Base-by-base conservation (phyloP, 2,329 filamentous ascomycete species). In the Penicillium occitanis region DNA sequence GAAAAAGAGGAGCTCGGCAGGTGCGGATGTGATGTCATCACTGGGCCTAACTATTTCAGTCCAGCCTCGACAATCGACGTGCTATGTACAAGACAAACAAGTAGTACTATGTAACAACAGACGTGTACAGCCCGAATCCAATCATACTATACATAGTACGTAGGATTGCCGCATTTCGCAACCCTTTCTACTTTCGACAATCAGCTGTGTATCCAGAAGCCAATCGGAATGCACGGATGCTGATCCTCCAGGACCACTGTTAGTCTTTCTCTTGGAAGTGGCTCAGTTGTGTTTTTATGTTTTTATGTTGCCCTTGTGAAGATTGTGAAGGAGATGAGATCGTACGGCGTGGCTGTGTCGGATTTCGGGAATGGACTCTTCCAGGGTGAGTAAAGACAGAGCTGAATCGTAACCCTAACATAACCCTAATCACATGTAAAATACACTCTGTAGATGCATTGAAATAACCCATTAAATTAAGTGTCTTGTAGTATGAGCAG, bases 201-300 rank as follows among this genome's bases (percentile, higher is more conserved):
- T 51, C 48, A 51, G 48, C 48, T 51, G 19, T n/a, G 28, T 50
- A 19, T 28, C 30, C 17, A 19, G 30, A 22, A 37, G 7, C 10
- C 58, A 61, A 61, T 61, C 58, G 58, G 58, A 61, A 35, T 22
- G 10, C 40, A 19, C 58, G 58, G 58, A 48, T 35, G 58, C 0
- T 14, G 10, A 22, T 14, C 33, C 53, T 57, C 28, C 50, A 35
- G n/a, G 25, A 25, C 4, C 25, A 25, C 25, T 25, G 25, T 25
- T 25, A 25, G 22, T 3, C 22, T 25, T 25, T 25, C 25, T 42
- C 14, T 44, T 11, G 17, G 28, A 19, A 28, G 22, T 51, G 22
- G 22, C 48, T 51, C 48, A 17, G 22, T 17, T 8, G 25, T 17
- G 22, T 28, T 7, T 30, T 25, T 3, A 3, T 17, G 22, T 28